Evolutionary conservation across 345 rosid genomes (phyloP).

Genomic region (Crucihimalaya himalaica): DNA sequence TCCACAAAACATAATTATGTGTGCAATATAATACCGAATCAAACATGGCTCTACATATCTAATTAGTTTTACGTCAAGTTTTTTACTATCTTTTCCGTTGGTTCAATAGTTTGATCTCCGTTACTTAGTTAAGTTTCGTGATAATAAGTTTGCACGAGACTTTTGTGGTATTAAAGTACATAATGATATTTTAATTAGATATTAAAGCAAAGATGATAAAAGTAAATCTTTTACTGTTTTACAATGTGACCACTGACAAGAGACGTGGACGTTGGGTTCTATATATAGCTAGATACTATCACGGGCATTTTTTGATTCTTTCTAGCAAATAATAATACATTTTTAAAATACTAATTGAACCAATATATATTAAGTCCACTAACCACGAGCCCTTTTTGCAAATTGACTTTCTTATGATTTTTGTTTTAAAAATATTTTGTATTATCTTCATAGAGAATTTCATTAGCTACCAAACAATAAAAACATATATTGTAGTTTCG

Average conservation of each 20-base stretch:
- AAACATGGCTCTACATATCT: no score
- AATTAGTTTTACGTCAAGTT: not conserved
- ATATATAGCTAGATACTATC: slow-evolving; percentile 22
- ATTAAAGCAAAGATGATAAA: not conserved
- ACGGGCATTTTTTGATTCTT: slow-evolving; percentile 13
- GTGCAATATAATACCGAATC: no score
- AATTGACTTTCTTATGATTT: slow-evolving; percentile 15
- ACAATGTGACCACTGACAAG: slow-evolving; percentile 26
- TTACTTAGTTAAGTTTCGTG: not conserved
- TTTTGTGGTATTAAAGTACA: slow-evolving; percentile 17
- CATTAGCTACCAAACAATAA: not conserved
- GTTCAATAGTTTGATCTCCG: not conserved
- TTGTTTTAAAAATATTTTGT: not conserved
- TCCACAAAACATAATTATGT: no score
- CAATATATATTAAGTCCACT: slow-evolving; percentile 21
- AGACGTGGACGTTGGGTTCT: slow-evolving; percentile 12
- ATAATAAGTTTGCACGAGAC: slow-evolving; percentile 24
- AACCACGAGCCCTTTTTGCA: not conserved
- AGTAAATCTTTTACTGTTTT: slow-evolving; percentile 2
- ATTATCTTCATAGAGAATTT: not conserved
- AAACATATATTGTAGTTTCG: not conserved
- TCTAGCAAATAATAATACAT: slow-evolving; percentile 22
- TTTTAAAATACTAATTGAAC: not conserved
- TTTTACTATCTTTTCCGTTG: not conserved
- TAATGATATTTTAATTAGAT: not conserved